A percentile compares a stretch with the other conserved stretches of the same genome.
Conservation (phyloP, 1,139 yeast genomes). For the Candida sp. region DNA sequence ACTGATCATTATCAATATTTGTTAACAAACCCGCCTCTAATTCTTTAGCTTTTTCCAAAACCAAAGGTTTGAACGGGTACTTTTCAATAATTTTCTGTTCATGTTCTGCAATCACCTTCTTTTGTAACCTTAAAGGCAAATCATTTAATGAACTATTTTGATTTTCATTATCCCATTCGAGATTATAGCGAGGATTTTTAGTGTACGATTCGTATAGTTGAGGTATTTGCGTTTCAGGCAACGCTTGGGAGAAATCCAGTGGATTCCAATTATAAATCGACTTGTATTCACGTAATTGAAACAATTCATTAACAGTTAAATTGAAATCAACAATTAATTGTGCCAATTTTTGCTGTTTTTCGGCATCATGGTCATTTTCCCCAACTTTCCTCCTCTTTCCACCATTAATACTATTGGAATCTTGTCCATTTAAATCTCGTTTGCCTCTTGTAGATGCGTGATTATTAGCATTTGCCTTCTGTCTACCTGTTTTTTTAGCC, state of each 20-base stretch:
- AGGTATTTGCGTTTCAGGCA: constrained; percentile 24
- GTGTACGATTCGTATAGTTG: constrained; percentile 33
- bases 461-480: background rate
- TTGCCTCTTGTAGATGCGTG: background rate
- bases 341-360: constrained; percentile 21
- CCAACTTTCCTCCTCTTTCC: background rate
- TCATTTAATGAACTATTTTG: constrained; percentile 12
- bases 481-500: constrained; percentile 1
- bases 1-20: constrained; percentile 5
- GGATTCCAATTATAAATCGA: constrained; percentile 65
- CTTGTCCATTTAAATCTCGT: constrained; percentile 1
- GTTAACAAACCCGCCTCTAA: constrained; percentile 21
- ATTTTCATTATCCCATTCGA: constrained; percentile 32
- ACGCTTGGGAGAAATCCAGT: constrained; percentile 30
- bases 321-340: constrained; percentile 45
- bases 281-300: constrained; percentile 56
- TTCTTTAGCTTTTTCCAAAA: constrained; percentile 19
- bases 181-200: constrained; percentile 21
- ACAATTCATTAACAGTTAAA: constrained; percentile 44
- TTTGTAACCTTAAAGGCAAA: constrained; percentile 41
- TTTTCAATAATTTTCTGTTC: constrained; percentile 29
- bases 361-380: background rate
- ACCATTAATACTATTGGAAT: background rate
- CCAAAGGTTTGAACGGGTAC: constrained; percentile 35
- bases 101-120: constrained; percentile 40